phyloP scores from a whole-genome alignment of 1,284 basidiomycete genomes.

The Omphalotus olearius region DNA sequence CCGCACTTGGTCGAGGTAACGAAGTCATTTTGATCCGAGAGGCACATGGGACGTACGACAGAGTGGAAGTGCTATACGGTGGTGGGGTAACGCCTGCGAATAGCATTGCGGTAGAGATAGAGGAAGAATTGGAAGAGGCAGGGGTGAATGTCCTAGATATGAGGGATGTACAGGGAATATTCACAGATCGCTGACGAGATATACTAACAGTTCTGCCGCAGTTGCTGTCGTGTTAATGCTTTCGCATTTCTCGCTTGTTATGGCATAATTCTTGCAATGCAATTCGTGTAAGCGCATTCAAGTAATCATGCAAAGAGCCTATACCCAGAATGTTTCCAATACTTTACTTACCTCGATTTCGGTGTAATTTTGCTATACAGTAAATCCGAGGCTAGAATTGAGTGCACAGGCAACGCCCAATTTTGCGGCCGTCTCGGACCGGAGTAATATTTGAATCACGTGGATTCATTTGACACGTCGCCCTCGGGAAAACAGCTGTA shows the following conservation, averaged over 20 bases:
- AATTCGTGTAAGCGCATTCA: too few relatives aligned
- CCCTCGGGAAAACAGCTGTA: neutral
- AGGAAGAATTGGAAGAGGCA: conserved; percentile 59
- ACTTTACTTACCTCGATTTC: too few relatives aligned
- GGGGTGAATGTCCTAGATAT: conserved; percentile 62
- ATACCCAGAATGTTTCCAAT: too few relatives aligned
- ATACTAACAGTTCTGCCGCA: neutral
- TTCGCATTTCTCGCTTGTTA: too few relatives aligned
- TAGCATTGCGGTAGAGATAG: conserved; percentile 52
- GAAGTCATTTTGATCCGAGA: conserved; percentile 57
- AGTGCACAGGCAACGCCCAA: neutral
- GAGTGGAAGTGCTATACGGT: conserved; percentile 54
- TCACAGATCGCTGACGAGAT: conserved; percentile 38
- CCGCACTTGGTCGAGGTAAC: conserved; percentile 59
- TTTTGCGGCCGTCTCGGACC: neutral
- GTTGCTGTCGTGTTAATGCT: too few relatives aligned
- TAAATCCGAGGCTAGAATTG: too few relatives aligned
- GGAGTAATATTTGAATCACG: neutral
- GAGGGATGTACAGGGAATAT: conserved; percentile 54
- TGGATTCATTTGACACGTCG: conserved; percentile 4
- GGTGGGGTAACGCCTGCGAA: conserved; percentile 47
- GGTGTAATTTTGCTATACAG: too few relatives aligned
- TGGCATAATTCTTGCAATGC: too few relatives aligned
- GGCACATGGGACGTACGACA: conserved; percentile 63
- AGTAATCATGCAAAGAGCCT: too few relatives aligned